phyloP scores from a whole-genome alignment of 129 eudicot genomes.

The Flaveria brownii region DNA sequence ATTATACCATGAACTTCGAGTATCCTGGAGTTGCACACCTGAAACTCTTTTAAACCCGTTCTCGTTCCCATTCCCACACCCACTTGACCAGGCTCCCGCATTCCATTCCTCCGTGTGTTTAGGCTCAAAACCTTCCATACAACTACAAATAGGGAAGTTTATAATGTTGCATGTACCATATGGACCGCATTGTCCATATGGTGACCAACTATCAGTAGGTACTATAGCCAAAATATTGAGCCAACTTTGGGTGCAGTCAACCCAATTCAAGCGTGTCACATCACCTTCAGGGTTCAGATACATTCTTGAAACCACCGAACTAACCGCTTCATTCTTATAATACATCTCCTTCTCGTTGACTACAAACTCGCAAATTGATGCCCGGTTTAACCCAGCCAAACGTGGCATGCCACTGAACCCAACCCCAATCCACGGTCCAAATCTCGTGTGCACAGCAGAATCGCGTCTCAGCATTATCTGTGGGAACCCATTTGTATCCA shows the following conservation, averaged over 20 bases:
- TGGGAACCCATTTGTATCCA: no score
- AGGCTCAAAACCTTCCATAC: slow-evolving; percentile 54
- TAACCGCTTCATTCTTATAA: not conserved
- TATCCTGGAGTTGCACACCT: slow-evolving; percentile 45
- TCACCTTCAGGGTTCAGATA: not conserved
- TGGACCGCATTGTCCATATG: slow-evolving; percentile 46
- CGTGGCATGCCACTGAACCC: no score
- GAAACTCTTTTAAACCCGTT: slow-evolving; percentile 42
- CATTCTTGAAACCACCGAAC: not conserved
- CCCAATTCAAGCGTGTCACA: slow-evolving; percentile 14
- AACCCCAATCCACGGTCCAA: no score
- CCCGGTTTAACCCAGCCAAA: no score
- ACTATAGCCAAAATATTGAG: not conserved
- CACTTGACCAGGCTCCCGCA: slow-evolving; percentile 47
- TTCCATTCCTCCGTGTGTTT: slow-evolving; percentile 36
- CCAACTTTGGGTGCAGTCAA: slow-evolving; percentile 17
- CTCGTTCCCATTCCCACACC: slow-evolving; percentile 32
- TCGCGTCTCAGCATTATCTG: no score
- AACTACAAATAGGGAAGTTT: slow-evolving; percentile 41
- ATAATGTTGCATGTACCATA: slow-evolving; percentile 42
- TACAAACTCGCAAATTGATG: slow-evolving; percentile 16
- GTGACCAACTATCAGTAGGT: not conserved
- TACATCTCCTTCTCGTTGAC: slow-evolving; percentile 29
- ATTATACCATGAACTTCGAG: slow-evolving; percentile 21
- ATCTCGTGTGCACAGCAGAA: no score